Percentiles rank a stretch among this genome's conserved stretches.
Evolutionary conservation across 169 alveolate species (phyloP).

Genomic region (Eimeria sp.): DNA sequence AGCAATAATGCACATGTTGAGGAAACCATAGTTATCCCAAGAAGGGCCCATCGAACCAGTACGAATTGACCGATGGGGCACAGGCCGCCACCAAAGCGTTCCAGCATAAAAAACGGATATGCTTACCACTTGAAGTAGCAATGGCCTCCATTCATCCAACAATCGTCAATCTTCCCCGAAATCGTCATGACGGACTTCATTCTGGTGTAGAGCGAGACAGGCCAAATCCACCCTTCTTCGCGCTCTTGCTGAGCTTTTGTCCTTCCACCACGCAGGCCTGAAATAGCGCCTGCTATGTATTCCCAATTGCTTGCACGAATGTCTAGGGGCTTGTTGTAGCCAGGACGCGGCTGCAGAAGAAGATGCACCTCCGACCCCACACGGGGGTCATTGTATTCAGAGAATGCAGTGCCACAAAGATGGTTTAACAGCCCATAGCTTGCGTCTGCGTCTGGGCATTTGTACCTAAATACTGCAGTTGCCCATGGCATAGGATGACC

Average conservation of each 20-base stretch:
- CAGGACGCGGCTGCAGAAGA: slow-evolving; percentile 60
- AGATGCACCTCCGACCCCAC: slow-evolving; percentile 38
- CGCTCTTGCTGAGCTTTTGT: background rate
- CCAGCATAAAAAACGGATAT: background rate
- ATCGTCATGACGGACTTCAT: background rate
- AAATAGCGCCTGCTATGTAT: background rate
- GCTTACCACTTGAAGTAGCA: slow-evolving; percentile 76
- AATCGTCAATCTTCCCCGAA: slow-evolving; percentile 9
- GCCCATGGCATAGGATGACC: slow-evolving; percentile 77
- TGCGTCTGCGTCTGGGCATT: background rate
- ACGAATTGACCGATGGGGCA: background rate
- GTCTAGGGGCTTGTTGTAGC: slow-evolving; percentile 47
- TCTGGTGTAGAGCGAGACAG: background rate
- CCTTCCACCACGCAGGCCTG: slow-evolving; percentile 9
- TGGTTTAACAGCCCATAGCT: slow-evolving; percentile 56
- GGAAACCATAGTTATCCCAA: background rate
- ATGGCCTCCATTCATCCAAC: slow-evolving; percentile 47
- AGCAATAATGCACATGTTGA: no score
- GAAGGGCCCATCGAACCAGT: background rate
- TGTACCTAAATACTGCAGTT: slow-evolving; percentile 25
- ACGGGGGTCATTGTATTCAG: background rate
- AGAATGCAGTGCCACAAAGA: slow-evolving; percentile 18
- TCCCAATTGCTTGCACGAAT: slow-evolving; percentile 11
- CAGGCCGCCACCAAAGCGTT: background rate
- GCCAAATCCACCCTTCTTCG: background rate